phyloP scores from a whole-genome alignment of 495 filamentous ascomycete genomes.

The Penicillium parvum region DNA sequence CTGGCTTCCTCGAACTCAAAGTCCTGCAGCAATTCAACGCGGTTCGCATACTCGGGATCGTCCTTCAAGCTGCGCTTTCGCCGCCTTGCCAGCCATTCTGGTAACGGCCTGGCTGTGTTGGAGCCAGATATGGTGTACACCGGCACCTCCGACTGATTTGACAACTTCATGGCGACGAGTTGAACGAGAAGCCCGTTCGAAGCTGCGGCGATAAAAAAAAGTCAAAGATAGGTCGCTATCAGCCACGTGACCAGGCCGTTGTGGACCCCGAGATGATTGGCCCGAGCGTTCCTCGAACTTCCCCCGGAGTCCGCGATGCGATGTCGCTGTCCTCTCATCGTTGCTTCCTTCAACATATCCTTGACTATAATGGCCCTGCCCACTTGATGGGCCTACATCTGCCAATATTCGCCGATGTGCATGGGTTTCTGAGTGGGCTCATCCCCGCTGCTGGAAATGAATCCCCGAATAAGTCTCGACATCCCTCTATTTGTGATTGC shows the following conservation, averaged over 20 bases:
- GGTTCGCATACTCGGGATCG: slow-evolving; percentile 86
- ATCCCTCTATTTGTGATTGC: slow-evolving; percentile 27
- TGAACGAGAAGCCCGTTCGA: slow-evolving; percentile 1
- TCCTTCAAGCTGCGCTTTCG: slow-evolving; percentile 91
- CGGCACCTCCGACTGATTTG: slow-evolving; percentile 79
- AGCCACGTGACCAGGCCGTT: slow-evolving; percentile 23
- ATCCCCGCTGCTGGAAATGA: slow-evolving; percentile 39
- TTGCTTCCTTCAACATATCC: not conserved
- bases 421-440: slow-evolving; percentile 6
- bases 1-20: slow-evolving; percentile 99
- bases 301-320: slow-evolving; percentile 20
- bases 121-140: slow-evolving; percentile 96
- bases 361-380: slow-evolving; percentile 19
- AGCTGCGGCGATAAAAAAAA: slow-evolving; percentile 15
- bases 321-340: slow-evolving; percentile 11
- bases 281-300: slow-evolving; percentile 26
- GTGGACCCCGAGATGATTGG: slow-evolving; percentile 23
- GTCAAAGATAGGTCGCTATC: slow-evolving; percentile 49
- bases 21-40: slow-evolving; percentile 92
- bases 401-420: slow-evolving; percentile 7
- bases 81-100: slow-evolving; percentile 90
- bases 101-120: slow-evolving; percentile 82
- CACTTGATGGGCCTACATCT: slow-evolving; percentile 20
- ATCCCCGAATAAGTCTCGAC: slow-evolving; percentile 22
- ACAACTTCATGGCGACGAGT: slow-evolving; percentile 69